These are phyloP conservation scores for Emmonsiellopsis sp. DNA, from an alignment of 2,329 filamentous ascomycete genomes.

Conservation along the genomic window DNA sequence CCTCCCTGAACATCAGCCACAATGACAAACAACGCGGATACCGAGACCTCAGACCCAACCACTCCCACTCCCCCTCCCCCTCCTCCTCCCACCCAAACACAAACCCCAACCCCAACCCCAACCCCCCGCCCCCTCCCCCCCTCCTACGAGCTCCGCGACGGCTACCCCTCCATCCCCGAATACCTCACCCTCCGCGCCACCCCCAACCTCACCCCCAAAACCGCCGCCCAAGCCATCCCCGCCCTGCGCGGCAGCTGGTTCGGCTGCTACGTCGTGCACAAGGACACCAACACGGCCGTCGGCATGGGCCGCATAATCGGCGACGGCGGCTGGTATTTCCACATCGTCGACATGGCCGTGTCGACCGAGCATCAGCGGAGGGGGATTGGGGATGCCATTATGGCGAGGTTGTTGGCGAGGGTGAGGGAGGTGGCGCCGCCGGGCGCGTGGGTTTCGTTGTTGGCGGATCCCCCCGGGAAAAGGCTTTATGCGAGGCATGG, in stretches of 20 bases:
- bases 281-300: constrained; percentile 18
- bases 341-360: constrained; percentile 43
- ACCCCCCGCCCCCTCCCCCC: constrained; percentile 15
- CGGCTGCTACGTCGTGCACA: constrained; percentile 31
- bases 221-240: constrained; percentile 26
- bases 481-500: constrained; percentile 39
- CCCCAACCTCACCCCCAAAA: constrained; percentile 30
- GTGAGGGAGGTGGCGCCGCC: constrained; percentile 32
- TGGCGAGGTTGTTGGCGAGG: constrained; percentile 34
- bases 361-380: constrained; percentile 39
- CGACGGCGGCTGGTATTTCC: constrained; percentile 44
- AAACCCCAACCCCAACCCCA: neutral
- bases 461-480: constrained; percentile 38
- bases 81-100: neutral
- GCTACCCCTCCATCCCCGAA: constrained; percentile 24
- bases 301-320: constrained; percentile 45
- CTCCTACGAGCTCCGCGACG: constrained; percentile 27
- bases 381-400: constrained; percentile 38
- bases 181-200: constrained; percentile 31
- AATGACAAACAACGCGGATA: neutral
- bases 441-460: constrained; percentile 36
- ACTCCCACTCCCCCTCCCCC: too few species aligned
- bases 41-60: neutral
- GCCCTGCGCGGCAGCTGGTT: constrained; percentile 34
- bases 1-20: too few species aligned